Evolutionary conservation across 1,284 basidiomycete genomes (phyloP).

Genomic region (Cronartium quercuum): DNA sequence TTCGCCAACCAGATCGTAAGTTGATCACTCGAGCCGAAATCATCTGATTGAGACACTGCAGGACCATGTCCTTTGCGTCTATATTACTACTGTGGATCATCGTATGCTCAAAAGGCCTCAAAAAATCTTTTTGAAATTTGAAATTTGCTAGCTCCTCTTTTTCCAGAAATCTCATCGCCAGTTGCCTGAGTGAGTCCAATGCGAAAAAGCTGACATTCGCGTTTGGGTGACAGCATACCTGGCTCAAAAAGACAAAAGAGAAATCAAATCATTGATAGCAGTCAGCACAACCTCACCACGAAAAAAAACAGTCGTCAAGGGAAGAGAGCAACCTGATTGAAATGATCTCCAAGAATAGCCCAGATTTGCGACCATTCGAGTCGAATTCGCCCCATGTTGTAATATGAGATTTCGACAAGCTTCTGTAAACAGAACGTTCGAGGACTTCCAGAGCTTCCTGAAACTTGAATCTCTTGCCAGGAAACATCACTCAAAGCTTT

Average conservation of each 20-base stretch:
- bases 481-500: conserved; percentile 93
- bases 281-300: background rate
- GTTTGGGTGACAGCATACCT: conserved; percentile 98
- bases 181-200: conserved; percentile 90
- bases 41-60: conserved; percentile 99
- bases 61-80: conserved; percentile 93
- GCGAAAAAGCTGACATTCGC: conserved; percentile 96
- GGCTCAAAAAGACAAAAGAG: background rate
- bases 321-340: conserved; percentile 70
- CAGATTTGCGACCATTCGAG: conserved; percentile 98
- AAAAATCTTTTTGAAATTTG: conserved; percentile 99
- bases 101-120: conserved; percentile 96
- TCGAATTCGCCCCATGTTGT: conserved; percentile 98
- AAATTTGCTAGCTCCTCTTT: conserved; percentile 98
- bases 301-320: background rate
- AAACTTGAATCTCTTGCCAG: conserved; percentile 99
- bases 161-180: conserved; percentile 97
- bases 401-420: conserved; percentile 98
- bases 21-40: conserved; percentile 90
- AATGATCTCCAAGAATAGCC: conserved; percentile 97
- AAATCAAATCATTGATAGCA: background rate
- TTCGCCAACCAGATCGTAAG: conserved; percentile 95
- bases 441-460: conserved; percentile 77
- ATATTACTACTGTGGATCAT: conserved; percentile 94
- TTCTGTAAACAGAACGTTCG: conserved; percentile 97